Evolutionary conservation across 352 stramenopile species (phyloP).

Genomic region (Phytopythium ostracodes): DNA sequence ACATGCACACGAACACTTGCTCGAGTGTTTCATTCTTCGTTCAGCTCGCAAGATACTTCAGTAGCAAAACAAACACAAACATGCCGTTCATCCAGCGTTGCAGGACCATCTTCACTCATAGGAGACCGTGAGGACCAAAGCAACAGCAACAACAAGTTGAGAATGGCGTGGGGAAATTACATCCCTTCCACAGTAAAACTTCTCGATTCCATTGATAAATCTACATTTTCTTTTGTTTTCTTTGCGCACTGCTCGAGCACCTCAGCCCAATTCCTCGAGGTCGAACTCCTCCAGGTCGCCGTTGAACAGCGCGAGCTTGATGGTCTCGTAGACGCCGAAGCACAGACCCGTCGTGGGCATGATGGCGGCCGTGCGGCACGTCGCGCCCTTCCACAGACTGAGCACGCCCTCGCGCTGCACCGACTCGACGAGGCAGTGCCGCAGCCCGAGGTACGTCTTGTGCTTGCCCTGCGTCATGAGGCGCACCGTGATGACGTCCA

Average conservation of each 20-base stretch:
- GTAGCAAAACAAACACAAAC: not conserved
- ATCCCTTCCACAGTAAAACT: not conserved
- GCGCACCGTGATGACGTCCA: constrained; percentile 76
- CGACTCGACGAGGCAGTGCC: constrained; percentile 55
- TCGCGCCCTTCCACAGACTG: constrained; percentile 70
- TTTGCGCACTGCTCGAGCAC: not conserved
- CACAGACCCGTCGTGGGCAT: constrained; percentile 80
- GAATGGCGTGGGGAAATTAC: not conserved
- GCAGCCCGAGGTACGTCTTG: constrained; percentile 55
- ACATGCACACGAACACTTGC: not conserved
- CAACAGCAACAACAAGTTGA: not conserved
- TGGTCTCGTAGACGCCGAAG: constrained; percentile 85
- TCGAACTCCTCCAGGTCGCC: constrained; percentile 69
- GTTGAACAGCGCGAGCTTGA: constrained; percentile 68
- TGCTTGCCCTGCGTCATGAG: constrained; percentile 82
- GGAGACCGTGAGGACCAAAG: too few species aligned
- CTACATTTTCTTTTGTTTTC: not conserved
- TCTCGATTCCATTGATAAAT: constrained; percentile 6
- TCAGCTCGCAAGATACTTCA: not conserved
- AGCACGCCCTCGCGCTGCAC: constrained; percentile 46
- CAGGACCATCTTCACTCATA: too few species aligned
- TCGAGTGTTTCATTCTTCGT: not conserved
- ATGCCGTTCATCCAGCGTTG: not conserved
- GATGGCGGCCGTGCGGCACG: constrained; percentile 61
- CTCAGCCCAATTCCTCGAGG: constrained; percentile 30